Conservation (phyloP, 495 filamentous ascomycete species). For the Podospora pseudoanserina region DNA sequence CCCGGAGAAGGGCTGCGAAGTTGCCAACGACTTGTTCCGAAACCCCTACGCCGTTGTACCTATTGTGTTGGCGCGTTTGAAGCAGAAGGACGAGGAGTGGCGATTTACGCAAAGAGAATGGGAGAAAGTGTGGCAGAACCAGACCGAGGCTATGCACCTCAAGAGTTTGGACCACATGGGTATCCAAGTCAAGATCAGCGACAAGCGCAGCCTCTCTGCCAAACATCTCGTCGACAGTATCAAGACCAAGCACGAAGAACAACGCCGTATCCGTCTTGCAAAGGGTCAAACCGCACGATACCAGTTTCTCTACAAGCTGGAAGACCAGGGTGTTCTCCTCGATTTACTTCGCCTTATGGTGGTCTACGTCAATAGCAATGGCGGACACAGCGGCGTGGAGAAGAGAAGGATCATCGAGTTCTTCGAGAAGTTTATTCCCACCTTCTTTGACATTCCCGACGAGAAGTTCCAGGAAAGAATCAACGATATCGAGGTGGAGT, state of each 20-base stretch:
- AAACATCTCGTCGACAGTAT: slow-evolving; percentile 85
- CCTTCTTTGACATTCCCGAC: slow-evolving; percentile 81
- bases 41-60: slow-evolving; percentile 80
- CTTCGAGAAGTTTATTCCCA: slow-evolving; percentile 80
- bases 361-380: slow-evolving; percentile 65
- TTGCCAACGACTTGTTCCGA: slow-evolving; percentile 77
- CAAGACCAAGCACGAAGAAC: slow-evolving; percentile 81
- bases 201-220: slow-evolving; percentile 84
- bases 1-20: slow-evolving; percentile 71
- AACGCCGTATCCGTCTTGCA: slow-evolving; percentile 61
- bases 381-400: slow-evolving; percentile 64
- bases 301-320: slow-evolving; percentile 70
- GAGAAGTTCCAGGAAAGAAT: slow-evolving; percentile 73
- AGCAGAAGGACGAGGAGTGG: slow-evolving; percentile 96
- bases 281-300: slow-evolving; percentile 58
- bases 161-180: slow-evolving; percentile 95
- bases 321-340: slow-evolving; percentile 73
- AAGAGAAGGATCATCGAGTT: slow-evolving; percentile 74
- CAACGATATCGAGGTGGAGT: slow-evolving; percentile 61
- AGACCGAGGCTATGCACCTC: slow-evolving; percentile 88
- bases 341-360: slow-evolving; percentile 79
- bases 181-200: slow-evolving; percentile 72
- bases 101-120: slow-evolving; percentile 93
- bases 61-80: slow-evolving; percentile 78
- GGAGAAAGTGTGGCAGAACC: slow-evolving; percentile 97